Conservation (phyloP, 2,329 filamentous ascomycete genomes). For the Cytospora chrysosperma region DNA sequence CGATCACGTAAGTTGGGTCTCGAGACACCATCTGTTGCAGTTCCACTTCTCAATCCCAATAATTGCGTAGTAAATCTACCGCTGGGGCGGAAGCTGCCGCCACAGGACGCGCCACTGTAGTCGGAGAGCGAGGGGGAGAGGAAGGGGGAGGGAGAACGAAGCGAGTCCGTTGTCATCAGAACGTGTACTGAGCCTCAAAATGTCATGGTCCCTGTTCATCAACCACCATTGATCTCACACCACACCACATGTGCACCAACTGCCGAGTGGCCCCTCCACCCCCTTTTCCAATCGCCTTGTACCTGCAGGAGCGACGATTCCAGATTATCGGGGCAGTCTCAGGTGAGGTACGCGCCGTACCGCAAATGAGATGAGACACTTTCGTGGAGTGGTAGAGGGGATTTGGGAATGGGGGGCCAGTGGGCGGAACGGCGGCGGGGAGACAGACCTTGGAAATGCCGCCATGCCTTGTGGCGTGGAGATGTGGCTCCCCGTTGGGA, state of each 20-base stretch:
- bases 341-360: neutral
- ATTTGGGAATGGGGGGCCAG: neutral
- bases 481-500: neutral
- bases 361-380: neutral
- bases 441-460: neutral
- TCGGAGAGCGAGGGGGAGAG: no score
- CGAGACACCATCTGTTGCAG: neutral
- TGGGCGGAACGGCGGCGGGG: no score
- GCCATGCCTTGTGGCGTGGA: neutral
- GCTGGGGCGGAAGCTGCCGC: neutral
- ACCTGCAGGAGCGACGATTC: neutral
- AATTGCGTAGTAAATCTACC: neutral
- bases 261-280: neutral
- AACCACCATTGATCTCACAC: neutral
- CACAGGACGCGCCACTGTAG: neutral
- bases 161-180: neutral
- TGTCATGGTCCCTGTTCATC: neutral
- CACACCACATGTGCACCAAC: neutral
- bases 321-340: neutral
- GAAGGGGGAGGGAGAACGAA: neutral
- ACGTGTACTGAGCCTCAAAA: neutral
- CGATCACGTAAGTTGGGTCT: neutral
- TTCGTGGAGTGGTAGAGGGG: neutral
- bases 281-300: neutral
- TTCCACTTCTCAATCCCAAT: neutral